A percentile compares a stretch with the other conserved stretches of the same genome.
These are phyloP conservation scores for Salix viminalis DNA, from an alignment of 345 rosid genomes.

Conservation along the genomic window DNA sequence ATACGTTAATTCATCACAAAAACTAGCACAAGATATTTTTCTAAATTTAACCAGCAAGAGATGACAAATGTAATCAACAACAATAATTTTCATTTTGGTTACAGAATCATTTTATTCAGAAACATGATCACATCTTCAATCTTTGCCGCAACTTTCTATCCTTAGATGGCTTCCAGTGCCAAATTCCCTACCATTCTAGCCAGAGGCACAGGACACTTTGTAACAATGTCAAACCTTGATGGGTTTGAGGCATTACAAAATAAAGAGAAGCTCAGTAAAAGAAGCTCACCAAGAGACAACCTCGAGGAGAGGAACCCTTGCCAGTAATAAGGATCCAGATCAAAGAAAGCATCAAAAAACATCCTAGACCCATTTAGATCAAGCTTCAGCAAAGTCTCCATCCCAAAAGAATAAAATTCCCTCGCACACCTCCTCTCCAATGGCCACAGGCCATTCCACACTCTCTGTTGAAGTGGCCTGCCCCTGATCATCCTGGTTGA, in stretches of 20 bases:
- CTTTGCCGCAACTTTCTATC: background rate
- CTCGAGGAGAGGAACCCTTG: slow-evolving; percentile 61
- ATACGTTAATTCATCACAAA: too few species aligned
- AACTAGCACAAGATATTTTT: too few species aligned
- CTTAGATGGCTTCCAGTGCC: slow-evolving; percentile 46
- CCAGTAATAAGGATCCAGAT: slow-evolving; percentile 55
- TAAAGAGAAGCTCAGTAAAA: slow-evolving; percentile 33
- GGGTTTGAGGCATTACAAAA: slow-evolving; percentile 46
- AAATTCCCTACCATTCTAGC: slow-evolving; percentile 51
- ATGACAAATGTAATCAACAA: too few species aligned
- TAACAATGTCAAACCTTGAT: slow-evolving; percentile 48
- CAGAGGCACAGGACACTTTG: slow-evolving; percentile 59
- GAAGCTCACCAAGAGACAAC: slow-evolving; percentile 45
- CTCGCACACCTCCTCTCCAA: slow-evolving; percentile 35
- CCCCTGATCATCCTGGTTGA: slow-evolving; percentile 66
- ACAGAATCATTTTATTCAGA: background rate
- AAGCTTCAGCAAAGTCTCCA: slow-evolving; percentile 68
- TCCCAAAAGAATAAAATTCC: slow-evolving; percentile 53
- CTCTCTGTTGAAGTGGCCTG: slow-evolving; percentile 40
- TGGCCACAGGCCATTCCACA: slow-evolving; percentile 63
- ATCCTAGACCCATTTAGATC: slow-evolving; percentile 45
- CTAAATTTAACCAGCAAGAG: too few species aligned
- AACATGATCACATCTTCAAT: background rate
- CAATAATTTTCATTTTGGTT: too few species aligned
- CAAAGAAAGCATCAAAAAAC: slow-evolving; percentile 63